Evolutionary conservation across 768 basidiomycete species (phyloP).

Genomic region (Lactifluus echinatus): DNA sequence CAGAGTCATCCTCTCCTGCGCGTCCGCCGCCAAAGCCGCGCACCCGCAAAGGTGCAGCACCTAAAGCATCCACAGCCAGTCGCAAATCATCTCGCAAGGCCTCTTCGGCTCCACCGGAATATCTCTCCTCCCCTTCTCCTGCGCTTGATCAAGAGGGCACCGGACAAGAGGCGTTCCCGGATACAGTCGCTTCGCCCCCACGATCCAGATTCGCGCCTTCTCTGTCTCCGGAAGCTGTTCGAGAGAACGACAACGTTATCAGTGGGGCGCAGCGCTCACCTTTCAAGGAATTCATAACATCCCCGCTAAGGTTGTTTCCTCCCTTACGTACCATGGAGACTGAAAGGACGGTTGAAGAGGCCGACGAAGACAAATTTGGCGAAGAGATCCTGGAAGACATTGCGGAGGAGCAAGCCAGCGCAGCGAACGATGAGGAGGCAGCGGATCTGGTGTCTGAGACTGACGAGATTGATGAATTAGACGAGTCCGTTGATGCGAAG

Average conservation of each 20-base stretch:
- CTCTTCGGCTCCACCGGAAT: slow-evolving; percentile 60
- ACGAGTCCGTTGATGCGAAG: slow-evolving; percentile 18
- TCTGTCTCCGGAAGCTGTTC: slow-evolving; percentile 33
- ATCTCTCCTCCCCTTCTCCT: slow-evolving; percentile 24
- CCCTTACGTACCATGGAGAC: slow-evolving; percentile 5
- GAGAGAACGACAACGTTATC: slow-evolving; percentile 24
- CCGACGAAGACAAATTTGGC: slow-evolving; percentile 16
- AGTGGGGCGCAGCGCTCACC: slow-evolving; percentile 8
- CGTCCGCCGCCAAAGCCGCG: slow-evolving; percentile 46
- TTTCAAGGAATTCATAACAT: slow-evolving; percentile 11
- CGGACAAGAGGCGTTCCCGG: slow-evolving; percentile 3
- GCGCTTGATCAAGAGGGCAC: neutral
- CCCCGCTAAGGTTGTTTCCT: slow-evolving; percentile 7
- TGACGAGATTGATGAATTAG: slow-evolving; percentile 18
- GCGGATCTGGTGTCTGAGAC: neutral
- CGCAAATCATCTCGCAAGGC: slow-evolving; percentile 56
- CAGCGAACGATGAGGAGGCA: slow-evolving; percentile 1
- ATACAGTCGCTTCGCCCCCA: slow-evolving; percentile 32
- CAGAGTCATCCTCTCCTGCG: slow-evolving; percentile 73
- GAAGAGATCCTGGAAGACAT: slow-evolving; percentile 14
- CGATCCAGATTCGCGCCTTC: slow-evolving; percentile 51
- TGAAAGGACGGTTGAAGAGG: slow-evolving; percentile 19
- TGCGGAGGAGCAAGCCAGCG: slow-evolving; percentile 12
- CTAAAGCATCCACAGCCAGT: slow-evolving; percentile 30
- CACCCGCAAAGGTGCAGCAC: slow-evolving; percentile 33